Conservation (phyloP, 2,329 filamentous ascomycete species). For the Colletotrichum camelliae region DNA sequence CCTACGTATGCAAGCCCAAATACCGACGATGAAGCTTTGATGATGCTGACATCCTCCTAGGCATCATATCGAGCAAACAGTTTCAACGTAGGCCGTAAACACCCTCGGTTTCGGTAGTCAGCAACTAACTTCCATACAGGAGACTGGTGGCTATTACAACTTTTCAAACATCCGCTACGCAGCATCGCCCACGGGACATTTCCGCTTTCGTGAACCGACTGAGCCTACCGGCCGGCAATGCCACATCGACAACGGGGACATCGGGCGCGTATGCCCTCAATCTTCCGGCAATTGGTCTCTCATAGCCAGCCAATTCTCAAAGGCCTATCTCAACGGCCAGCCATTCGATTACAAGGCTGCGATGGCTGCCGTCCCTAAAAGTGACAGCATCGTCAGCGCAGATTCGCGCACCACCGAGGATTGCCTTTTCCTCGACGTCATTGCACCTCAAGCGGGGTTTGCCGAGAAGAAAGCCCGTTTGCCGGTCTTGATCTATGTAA, state of each 20-base stretch:
- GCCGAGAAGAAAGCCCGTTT: not conserved
- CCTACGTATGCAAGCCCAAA: not conserved
- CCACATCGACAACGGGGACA: conserved; percentile 31
- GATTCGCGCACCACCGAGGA: not conserved
- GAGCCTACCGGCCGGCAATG: conserved; percentile 28
- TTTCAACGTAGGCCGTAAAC: not conserved
- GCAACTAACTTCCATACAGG: not conserved
- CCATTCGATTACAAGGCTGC: not conserved
- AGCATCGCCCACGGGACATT: conserved; percentile 37
- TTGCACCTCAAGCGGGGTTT: not conserved
- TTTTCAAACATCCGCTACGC: conserved; percentile 46
- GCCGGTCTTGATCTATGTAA: not conserved
- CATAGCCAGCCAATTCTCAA: not conserved
- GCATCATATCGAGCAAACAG: not conserved
- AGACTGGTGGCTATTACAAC: conserved; percentile 33
- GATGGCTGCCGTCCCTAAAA: not conserved
- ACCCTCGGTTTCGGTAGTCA: too few species aligned
- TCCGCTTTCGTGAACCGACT: conserved; percentile 41
- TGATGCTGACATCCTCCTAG: not conserved
- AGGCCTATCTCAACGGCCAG: not conserved
- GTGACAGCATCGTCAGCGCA: conserved; percentile 22
- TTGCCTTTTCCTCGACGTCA: not conserved
- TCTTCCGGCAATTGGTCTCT: not conserved
- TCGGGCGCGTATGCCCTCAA: not conserved
- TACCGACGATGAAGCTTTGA: not conserved